Conservation (phyloP, 257 asterid genomes). For the Solanum sejunctum region DNA sequence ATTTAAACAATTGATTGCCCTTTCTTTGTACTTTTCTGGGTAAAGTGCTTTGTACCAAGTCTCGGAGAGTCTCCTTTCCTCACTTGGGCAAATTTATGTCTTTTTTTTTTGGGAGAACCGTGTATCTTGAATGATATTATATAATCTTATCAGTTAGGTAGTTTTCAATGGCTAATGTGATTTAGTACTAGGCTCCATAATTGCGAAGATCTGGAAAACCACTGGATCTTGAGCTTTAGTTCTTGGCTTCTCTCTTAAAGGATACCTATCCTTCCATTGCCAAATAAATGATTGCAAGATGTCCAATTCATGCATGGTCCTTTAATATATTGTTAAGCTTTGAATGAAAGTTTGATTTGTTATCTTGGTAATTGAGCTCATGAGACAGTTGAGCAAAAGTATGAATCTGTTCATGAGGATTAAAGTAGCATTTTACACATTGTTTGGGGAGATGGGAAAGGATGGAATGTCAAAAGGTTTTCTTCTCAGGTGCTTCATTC, state of each 20-base stretch:
- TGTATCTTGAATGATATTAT: not conserved
- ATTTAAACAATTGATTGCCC: not conserved
- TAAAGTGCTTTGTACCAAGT: not conserved
- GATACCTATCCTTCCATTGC: not conserved
- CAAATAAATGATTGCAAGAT: not conserved
- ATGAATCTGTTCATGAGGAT: not conserved
- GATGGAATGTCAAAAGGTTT: not conserved
- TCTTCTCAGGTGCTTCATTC: not conserved
- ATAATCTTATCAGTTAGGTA: not conserved
- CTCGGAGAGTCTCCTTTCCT: not conserved
- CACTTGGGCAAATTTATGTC: not conserved
- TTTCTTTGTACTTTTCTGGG: not conserved
- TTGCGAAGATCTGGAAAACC: not conserved
- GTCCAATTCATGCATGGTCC: not conserved
- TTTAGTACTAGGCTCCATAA: not conserved
- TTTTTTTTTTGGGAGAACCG: not conserved
- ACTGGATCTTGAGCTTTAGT: not conserved
- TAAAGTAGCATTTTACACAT: not conserved
- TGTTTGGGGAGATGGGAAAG: not conserved
- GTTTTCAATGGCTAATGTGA: not conserved
- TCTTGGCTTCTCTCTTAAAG: not conserved
- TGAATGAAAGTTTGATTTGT: not conserved
- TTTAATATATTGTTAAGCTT: not conserved
- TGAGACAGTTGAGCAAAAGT: not conserved
- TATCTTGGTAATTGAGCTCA: not conserved